These are phyloP conservation scores for Lithospermum erythrorhizon DNA, from an alignment of 257 asterid genomes.

Conservation along the genomic window DNA sequence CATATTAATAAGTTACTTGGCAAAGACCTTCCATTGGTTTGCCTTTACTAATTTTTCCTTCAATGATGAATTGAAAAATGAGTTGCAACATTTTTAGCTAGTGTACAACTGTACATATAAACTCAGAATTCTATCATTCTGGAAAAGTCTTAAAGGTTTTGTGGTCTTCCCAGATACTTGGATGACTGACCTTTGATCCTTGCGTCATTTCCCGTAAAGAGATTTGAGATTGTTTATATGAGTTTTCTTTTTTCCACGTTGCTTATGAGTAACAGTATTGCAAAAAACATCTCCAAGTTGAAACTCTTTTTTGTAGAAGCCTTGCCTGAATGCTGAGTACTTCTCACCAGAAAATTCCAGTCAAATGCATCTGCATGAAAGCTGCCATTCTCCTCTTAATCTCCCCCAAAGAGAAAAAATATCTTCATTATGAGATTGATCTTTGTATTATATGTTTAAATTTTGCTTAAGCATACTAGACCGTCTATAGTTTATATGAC, in stretches of 20 bases:
- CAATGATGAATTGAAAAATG: neutral
- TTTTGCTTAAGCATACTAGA: neutral
- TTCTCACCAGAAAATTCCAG: neutral
- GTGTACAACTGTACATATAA: neutral
- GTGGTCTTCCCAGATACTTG: neutral
- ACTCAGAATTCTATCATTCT: neutral
- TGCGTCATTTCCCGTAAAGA: neutral
- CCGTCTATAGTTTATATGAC: neutral
- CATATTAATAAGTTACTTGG: neutral
- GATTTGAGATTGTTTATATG: neutral
- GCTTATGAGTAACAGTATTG: too few species aligned
- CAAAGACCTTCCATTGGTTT: neutral
- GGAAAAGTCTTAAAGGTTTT: neutral
- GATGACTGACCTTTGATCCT: neutral
- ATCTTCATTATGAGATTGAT: neutral
- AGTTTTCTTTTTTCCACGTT: neutral
- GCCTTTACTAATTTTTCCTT: neutral
- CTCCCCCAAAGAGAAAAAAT: neutral
- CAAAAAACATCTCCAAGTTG: neutral
- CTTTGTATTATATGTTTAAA: too few species aligned
- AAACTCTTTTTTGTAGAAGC: neutral
- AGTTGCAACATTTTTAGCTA: neutral
- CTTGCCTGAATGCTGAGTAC: neutral
- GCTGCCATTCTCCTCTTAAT: neutral
- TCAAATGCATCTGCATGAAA: neutral